A percentile compares a stretch with the other conserved stretches of the same genome.
These are phyloP conservation scores for Bisporella sp. DNA, from an alignment of 2,329 filamentous ascomycete genomes.

Conservation along the genomic window DNA sequence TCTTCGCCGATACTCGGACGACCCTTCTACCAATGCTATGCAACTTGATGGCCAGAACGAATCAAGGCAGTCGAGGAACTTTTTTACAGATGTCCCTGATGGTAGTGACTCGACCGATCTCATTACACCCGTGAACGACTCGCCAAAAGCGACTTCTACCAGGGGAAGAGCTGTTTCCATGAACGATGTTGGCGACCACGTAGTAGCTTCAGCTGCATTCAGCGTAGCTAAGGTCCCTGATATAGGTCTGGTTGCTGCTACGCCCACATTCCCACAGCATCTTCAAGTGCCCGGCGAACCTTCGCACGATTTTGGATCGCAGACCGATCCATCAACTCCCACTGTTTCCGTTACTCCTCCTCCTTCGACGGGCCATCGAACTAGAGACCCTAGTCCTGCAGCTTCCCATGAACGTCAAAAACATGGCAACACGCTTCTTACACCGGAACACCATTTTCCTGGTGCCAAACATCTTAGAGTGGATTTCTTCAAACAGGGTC, in stretches of 20 bases:
- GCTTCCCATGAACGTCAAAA: constrained; percentile 19
- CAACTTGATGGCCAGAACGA: no score
- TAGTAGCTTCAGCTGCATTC: constrained; percentile 17
- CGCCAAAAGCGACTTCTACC: constrained; percentile 7
- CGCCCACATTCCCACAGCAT: constrained; percentile 31
- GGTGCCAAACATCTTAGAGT: constrained; percentile 22
- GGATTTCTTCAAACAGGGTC: constrained; percentile 25
- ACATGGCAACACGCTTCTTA: constrained; percentile 31
- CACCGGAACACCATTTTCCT: constrained; percentile 32
- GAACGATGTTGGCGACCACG: constrained; percentile 15
- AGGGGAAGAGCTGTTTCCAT: constrained; percentile 24
- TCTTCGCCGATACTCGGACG: constrained; percentile 62
- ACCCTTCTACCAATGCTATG: constrained; percentile 24
- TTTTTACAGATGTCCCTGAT: constrained; percentile 7
- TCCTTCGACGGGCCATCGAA: constrained; percentile 15
- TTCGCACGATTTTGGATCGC: constrained; percentile 18
- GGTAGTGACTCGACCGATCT: constrained; percentile 28
- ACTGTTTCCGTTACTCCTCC: constrained; percentile 24
- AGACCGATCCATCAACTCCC: constrained; percentile 30
- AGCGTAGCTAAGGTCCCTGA: constrained; percentile 21
- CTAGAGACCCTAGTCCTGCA: constrained; percentile 27
- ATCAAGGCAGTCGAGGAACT: no score
- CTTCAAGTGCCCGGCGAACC: constrained; percentile 11
- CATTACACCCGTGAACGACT: constrained; percentile 31
- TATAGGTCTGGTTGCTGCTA: constrained; percentile 30